These are phyloP conservation scores for Hortaea werneckii DNA, from an alignment of 2,329 filamentous ascomycete genomes.

Conservation along the genomic window DNA sequence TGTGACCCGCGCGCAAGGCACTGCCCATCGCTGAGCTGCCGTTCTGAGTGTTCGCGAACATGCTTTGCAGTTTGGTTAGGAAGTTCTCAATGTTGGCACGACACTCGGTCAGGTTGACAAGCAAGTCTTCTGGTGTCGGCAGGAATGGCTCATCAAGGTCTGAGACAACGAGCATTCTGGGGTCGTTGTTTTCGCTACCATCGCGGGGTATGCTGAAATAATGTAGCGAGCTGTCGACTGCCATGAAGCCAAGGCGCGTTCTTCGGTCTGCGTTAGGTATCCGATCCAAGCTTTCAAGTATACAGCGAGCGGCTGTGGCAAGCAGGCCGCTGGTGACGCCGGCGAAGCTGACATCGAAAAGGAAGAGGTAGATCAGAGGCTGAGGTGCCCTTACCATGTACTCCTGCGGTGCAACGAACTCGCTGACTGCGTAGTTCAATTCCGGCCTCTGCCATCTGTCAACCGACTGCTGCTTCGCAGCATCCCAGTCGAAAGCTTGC, in stretches of 20 bases:
- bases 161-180: conserved; percentile 86
- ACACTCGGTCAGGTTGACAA: conserved; percentile 82
- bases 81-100: conserved; percentile 86
- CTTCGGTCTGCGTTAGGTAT: conserved; percentile 94
- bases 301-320: conserved; percentile 84
- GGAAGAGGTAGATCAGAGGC: conserved; percentile 88
- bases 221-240: conserved; percentile 86
- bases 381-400: conserved; percentile 98
- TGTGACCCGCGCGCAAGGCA: conserved; percentile 84
- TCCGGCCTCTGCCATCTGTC: conserved; percentile 89
- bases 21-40: conserved; percentile 90
- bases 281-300: conserved; percentile 85
- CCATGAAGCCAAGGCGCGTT: conserved; percentile 87
- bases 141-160: conserved; percentile 97
- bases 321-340: conserved; percentile 83
- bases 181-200: conserved; percentile 70
- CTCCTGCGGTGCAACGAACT: conserved; percentile 95
- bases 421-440: conserved; percentile 90
- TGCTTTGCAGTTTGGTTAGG: conserved; percentile 79
- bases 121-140: conserved; percentile 80
- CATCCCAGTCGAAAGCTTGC: conserved; percentile 99
- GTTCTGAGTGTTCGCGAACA: conserved; percentile 94
- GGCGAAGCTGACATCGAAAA: conserved; percentile 88
- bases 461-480: conserved; percentile 77
- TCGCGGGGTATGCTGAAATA: conserved; percentile 94